Evolutionary conservation across 106 monocot genomes (phyloP).

Genomic region (Dendrobium officinale): DNA sequence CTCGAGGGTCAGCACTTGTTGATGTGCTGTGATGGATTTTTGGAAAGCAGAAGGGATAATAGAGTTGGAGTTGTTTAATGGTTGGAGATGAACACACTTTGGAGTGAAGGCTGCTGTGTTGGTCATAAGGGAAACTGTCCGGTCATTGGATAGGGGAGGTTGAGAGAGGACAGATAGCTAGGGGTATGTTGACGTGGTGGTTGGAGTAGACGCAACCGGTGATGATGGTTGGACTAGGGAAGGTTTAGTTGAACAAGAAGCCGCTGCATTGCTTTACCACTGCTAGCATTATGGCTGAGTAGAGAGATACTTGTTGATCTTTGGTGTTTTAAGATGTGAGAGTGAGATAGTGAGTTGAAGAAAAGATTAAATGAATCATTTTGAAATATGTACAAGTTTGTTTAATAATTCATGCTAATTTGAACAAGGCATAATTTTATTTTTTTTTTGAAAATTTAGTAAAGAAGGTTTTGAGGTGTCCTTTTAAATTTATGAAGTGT

Average conservation of each 20-base stretch:
- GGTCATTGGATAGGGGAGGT: background rate
- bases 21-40: background rate
- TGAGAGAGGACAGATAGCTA: background rate
- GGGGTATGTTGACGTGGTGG: background rate
- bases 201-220: background rate
- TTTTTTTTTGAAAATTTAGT: background rate
- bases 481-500: background rate
- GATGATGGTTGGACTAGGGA: background rate
- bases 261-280: background rate
- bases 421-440: background rate
- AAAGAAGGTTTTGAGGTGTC: background rate
- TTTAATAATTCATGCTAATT: background rate
- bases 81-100: background rate
- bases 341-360: background rate
- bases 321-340: background rate
- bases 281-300: background rate
- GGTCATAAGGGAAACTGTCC: background rate
- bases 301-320: background rate
- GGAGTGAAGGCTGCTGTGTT: background rate
- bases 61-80: background rate
- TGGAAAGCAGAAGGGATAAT: background rate
- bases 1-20: background rate
- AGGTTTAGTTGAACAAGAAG: background rate
- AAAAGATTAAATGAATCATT: background rate
- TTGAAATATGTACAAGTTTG: background rate